Evolutionary conservation across 208 protist genomes (phyloP).

Genomic region (Crithidia sp.): DNA sequence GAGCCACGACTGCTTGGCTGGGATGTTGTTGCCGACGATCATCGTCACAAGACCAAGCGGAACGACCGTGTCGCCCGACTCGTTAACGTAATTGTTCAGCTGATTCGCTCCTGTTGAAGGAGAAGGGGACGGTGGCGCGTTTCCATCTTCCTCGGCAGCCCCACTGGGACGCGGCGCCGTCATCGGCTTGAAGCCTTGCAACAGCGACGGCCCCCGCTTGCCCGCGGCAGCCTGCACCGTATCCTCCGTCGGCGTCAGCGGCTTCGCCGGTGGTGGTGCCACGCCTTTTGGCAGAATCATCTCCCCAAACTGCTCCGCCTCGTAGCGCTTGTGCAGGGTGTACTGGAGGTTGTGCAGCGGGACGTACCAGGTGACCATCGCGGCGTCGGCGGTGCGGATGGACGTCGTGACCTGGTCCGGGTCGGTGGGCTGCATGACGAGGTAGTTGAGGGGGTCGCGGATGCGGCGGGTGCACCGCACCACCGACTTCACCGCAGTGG

Average conservation of each 20-base stretch:
- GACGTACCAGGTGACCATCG: slow-evolving; percentile 83
- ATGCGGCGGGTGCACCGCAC: slow-evolving; percentile 83
- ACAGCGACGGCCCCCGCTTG: slow-evolving; percentile 28
- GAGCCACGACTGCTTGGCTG: slow-evolving; percentile 51
- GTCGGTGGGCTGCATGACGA: slow-evolving; percentile 83
- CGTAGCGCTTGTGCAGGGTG: slow-evolving; percentile 75
- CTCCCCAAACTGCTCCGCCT: slow-evolving; percentile 84
- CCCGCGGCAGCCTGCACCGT: slow-evolving; percentile 21
- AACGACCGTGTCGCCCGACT: slow-evolving; percentile 43
- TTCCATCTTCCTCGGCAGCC: neutral
- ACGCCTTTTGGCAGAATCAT: slow-evolving; percentile 54
- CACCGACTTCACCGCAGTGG: slow-evolving; percentile 20
- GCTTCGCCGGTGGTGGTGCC: slow-evolving; percentile 31
- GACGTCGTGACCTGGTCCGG: slow-evolving; percentile 64
- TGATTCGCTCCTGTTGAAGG: slow-evolving; percentile 32
- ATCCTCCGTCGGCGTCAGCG: slow-evolving; percentile 50
- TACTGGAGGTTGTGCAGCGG: slow-evolving; percentile 72
- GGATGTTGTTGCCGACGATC: slow-evolving; percentile 73
- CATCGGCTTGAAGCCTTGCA: slow-evolving; percentile 34
- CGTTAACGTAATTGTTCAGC: slow-evolving; percentile 53
- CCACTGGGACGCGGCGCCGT: slow-evolving; percentile 32
- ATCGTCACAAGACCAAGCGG: slow-evolving; percentile 85
- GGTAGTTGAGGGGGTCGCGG: slow-evolving; percentile 75
- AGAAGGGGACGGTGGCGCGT: neutral
- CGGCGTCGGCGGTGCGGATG: slow-evolving; percentile 67